A percentile compares a stretch with the other conserved stretches of the same genome.
Conservation (phyloP, 768 basidiomycete genomes). For the Lentinula sp. region DNA sequence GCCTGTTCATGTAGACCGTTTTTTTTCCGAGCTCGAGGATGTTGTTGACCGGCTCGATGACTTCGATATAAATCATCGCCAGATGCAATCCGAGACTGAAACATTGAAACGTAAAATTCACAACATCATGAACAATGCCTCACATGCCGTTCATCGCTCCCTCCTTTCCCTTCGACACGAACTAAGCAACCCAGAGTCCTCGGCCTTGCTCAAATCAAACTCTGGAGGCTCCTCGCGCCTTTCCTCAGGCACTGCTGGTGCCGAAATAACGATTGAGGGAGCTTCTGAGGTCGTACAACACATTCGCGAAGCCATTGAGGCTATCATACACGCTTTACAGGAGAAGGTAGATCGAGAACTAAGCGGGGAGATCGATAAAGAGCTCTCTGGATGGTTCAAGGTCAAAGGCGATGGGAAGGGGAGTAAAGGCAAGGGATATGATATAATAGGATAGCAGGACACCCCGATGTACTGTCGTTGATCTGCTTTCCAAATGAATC, state of each 20-base stretch:
- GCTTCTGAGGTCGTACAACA: not conserved
- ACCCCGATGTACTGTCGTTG: not conserved
- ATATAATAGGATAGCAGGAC: not conserved
- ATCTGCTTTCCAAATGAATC: not conserved
- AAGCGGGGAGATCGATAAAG: not conserved
- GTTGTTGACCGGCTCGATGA: not conserved
- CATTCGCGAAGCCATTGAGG: not conserved
- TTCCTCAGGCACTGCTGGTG: not conserved
- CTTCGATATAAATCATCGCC: not conserved
- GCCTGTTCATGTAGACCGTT: not conserved
- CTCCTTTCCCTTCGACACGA: not conserved
- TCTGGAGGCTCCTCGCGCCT: not conserved
- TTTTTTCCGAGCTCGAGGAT: not conserved
- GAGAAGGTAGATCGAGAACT: not conserved
- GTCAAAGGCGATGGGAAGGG: not conserved
- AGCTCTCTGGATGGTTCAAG: not conserved
- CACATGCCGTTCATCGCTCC: not conserved
- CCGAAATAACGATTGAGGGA: not conserved
- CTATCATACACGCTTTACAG: not conserved
- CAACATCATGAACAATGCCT: not conserved
- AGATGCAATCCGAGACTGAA: not conserved
- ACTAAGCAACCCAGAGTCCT: not conserved
- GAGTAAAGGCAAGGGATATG: constrained; percentile 2
- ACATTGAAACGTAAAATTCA: not conserved
- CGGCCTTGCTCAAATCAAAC: not conserved